Evolutionary conservation across 331 rosid genomes (phyloP), one percentile per base, ranked within the genome.

Genomic region (Pyracantha coccinea): DNA sequence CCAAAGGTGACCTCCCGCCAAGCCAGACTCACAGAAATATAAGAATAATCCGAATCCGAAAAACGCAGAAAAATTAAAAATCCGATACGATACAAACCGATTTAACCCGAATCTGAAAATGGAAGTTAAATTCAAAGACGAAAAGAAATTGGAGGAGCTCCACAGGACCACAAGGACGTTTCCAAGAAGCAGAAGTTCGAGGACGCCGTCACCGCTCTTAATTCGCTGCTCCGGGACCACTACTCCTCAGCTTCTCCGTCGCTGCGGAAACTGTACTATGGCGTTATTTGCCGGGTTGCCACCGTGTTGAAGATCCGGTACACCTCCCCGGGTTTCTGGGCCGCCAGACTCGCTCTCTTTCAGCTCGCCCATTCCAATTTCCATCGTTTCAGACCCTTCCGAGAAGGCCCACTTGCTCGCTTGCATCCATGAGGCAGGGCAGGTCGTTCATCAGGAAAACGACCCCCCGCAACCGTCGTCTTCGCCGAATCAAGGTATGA

Each of bases 271-370:
- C 85, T 80, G 96, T 88, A 90, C 73, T 90, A 78, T 72, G 28
- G 89, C 4, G 90, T 84, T 21, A 63, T 93, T 50, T 89, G 91
- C 87, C 90, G 97, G 71, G 97, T 84, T 69, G 92, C 92, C 28
- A 92, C 97, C 5, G 89, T 94, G 50, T 83, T 92, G 75, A 94
- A 86, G 88, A 84, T 97, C 8, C 83, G 97, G 50, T 88, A 84
- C 79, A 92, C 97, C 1, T 88, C 96, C 20, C 93, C 92, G 1
- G 93, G 99, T 13, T 90, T 92, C 85, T 94, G 99, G 97, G 81
- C 74, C 28, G 89, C 97, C 33, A 97, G 97, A 16, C 67, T 94
- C 71, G 82, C 75, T 75, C 92, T 94, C 53, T 94, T 94, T 75
- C 91, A 88, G 80, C 83, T 78, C 69, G 88, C 97, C 45, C 29